Conservation (phyloP, 2,329 filamentous ascomycete genomes). For the Trichoderma sp. region DNA sequence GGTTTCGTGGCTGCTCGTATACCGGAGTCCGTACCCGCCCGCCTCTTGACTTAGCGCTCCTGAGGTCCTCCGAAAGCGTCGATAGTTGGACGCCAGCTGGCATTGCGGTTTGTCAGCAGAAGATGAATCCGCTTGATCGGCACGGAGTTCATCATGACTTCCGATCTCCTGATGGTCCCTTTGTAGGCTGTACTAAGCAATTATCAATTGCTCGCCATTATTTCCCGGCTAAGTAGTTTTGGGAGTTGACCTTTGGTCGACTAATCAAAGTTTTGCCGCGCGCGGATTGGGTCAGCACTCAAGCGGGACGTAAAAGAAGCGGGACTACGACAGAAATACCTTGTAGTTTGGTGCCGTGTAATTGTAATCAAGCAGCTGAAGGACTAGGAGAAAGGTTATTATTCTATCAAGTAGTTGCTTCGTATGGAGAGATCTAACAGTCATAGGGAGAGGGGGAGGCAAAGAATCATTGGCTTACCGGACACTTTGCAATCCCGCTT, state of each 20-base stretch:
- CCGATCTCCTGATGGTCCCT: neutral
- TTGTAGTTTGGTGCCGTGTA: neutral
- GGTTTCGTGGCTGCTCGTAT: neutral
- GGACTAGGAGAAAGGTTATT: neutral
- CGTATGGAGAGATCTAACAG: neutral
- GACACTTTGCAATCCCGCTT: neutral
- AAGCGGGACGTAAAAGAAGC: neutral
- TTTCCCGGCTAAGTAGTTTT: neutral
- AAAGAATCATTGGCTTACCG: neutral
- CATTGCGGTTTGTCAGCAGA: neutral
- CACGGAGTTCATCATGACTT: neutral
- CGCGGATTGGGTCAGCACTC: slow-evolving; percentile 13
- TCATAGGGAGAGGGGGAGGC: neutral
- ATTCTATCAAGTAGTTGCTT: neutral
- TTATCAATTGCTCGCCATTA: neutral
- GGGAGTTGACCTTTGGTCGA: neutral
- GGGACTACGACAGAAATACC: neutral
- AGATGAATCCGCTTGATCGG: neutral
- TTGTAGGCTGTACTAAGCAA: neutral
- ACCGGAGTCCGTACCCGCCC: slow-evolving; percentile 13
- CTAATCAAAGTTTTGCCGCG: neutral
- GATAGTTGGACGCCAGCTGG: neutral
- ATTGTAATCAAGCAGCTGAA: neutral
- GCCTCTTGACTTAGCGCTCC: neutral
- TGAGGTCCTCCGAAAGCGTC: neutral